Evolutionary conservation across 306 rosid genomes (phyloP), one percentile per base, ranked within the genome.

Genomic region (Cucurbita pepo): DNA sequence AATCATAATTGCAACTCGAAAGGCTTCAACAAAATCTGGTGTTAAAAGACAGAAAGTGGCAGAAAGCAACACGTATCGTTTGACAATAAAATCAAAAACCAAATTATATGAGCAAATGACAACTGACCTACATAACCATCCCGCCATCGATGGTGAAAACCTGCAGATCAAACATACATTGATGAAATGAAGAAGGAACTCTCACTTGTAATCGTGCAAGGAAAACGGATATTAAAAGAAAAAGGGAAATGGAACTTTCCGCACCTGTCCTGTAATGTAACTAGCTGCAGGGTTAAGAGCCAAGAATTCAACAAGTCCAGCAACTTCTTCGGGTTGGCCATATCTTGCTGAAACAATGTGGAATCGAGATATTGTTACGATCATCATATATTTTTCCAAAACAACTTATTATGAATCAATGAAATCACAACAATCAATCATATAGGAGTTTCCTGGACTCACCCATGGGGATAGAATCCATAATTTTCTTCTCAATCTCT

Each of bases 261-360:
- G 48, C 13, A 93, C 98, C 98, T 94, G 97, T 72, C 98, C 97
- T 60, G 98, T 94, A 59, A 94, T 87, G 85, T 91, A 94, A 78
- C 93, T 79, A 76, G 97, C 87, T 10, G 97, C 97, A 62, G 89
- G 95, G 79, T 77, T 85, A 56, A 94, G 91, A 69, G 97, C 98
- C 87, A 94, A 88, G 74, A 94, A 91, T 79, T 94, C 92, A 79
- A 94, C 97, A 41, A 94, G 87, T 72, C 98, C 97, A 75, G 98
- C 97, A 71, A 94, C 96, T 85, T 94, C 98, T 84, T 94, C 97
- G 4, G 97, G 96, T 70, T 82, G 96, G 52, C 98, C 97, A 78
- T 87, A 94, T 75, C 97, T 89, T 63, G 96, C 97, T 94, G 89
- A 69, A 90, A 38, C 71, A 79, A 18, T 22, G 10, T 19, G 43